Evolutionary conservation across 1,284 basidiomycete species (phyloP).

Genomic region (Grifola frondosa): DNA sequence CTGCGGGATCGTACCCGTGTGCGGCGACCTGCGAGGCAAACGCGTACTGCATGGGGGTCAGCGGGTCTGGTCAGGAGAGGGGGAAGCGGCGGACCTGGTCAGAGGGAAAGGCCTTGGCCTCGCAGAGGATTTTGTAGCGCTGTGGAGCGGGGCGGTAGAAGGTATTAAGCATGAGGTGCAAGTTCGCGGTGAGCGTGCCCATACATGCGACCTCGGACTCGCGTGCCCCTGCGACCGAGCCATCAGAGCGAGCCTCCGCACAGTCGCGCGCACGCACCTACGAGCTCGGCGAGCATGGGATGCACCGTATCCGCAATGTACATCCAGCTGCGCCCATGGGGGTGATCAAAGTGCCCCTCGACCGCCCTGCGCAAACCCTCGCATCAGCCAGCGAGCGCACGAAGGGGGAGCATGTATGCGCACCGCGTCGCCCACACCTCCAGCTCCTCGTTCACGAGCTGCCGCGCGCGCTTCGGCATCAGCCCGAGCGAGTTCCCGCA

Average conservation of each 20-base stretch:
- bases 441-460: constrained; percentile 83
- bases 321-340: constrained; percentile 83
- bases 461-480: constrained; percentile 71
- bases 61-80: constrained; percentile 1
- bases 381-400: constrained; percentile 1
- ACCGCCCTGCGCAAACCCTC: constrained; percentile 63
- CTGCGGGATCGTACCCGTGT: constrained; percentile 76
- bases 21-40: constrained; percentile 84
- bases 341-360: constrained; percentile 90
- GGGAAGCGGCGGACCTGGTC: constrained; percentile 59
- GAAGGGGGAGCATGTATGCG: constrained; percentile 23
- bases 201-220: constrained; percentile 91
- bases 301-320: constrained; percentile 73
- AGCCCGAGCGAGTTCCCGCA: constrained; percentile 96
- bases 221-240: constrained; percentile 63
- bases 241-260: neutral
- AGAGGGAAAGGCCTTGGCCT: constrained; percentile 92
- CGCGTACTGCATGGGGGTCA: constrained; percentile 71
- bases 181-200: constrained; percentile 91
- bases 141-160: constrained; percentile 88
- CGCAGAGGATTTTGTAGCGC: constrained; percentile 94
- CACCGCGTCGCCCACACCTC: constrained; percentile 85
- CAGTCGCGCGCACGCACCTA: constrained; percentile 56
- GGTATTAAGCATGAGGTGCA: constrained; percentile 91
- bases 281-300: constrained; percentile 77